phyloP scores from a whole-genome alignment of 805 yeast species.

The Nakazawaea peltata region DNA sequence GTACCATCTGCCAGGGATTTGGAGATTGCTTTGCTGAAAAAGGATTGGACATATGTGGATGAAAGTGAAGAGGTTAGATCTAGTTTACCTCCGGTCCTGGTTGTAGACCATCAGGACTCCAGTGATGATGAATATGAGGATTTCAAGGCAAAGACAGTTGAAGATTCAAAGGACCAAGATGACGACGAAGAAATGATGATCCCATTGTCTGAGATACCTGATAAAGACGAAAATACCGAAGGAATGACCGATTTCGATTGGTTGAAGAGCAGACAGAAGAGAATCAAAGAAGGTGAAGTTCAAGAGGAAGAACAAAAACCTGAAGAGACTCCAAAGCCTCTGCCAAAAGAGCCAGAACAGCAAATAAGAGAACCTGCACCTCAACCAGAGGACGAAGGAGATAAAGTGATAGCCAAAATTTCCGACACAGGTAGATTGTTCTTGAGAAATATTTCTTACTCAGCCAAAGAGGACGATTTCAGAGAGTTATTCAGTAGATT shows the following conservation, averaged over 20 bases:
- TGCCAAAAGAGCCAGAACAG: neutral
- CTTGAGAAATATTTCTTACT: conserved; percentile 76
- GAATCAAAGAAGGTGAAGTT: conserved; percentile 49
- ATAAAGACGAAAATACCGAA: conserved; percentile 19
- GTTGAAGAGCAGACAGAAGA: conserved; percentile 67
- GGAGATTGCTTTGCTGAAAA: conserved; percentile 31
- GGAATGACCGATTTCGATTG: conserved; percentile 75
- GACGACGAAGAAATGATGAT: conserved; percentile 46
- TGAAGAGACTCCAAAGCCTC: conserved; percentile 11
- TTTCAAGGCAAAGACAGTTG: conserved; percentile 26
- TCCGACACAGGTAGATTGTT: conserved; percentile 73
- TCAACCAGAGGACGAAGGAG: conserved; percentile 32
- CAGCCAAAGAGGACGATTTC: conserved; percentile 76
- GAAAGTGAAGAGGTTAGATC: neutral
- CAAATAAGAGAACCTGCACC: conserved; percentile 9
- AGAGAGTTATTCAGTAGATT: conserved; percentile 50
- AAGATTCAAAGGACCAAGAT: conserved; percentile 23
- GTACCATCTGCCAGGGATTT: conserved; percentile 36
- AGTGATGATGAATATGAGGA: conserved; percentile 50
- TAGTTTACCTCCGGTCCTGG: conserved; percentile 12
- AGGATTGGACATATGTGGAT: conserved; percentile 7
- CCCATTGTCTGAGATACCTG: conserved; percentile 14
- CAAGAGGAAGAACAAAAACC: conserved; percentile 8
- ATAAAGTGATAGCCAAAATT: conserved; percentile 41
- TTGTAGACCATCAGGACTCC: conserved; percentile 26